Evolutionary conservation across 148 eudicot genomes (phyloP), one percentile per base, ranked within the genome.

Genomic region (Rhododendron ovatum): DNA sequence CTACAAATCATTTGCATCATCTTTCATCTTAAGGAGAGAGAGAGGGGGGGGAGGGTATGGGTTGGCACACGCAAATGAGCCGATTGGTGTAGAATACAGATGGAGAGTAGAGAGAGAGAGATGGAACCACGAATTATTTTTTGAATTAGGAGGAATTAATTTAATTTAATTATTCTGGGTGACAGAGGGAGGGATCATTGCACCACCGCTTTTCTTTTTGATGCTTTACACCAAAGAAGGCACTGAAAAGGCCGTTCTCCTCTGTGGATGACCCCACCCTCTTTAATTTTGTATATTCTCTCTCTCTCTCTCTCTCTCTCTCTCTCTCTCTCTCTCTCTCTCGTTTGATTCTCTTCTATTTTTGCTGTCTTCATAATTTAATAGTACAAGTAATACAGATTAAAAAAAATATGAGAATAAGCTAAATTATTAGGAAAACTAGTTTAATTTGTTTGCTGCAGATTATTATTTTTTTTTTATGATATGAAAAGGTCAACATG

Each of bases 1-100:
- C 84, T 88, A 41, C 88, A 91, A 74, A 92, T 87, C 92, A 91
- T 89, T 75, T 88, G 95, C 92, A 92, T 86, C 88, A 86, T 71
- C 15, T 86, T 18, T 55, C 82, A 77, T 78, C n/a, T 3, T 15
- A 6, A 8, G 73, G 51, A 69, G 79, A 67, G 63, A 61, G 10
- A 78, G 10, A 7, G 22, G 55, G 20, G 18, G 43, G 67, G 22
- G 26, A 24, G 69, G 10, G 61, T 50, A 59, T 81, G 69, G 83
- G n/a, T 55, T 55, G 69, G 48, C 73, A 30, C 83, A 48, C n/a
- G 43, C 71, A 59, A 69, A 69, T 67, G 2, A 28, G 73, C 30
- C 33, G 13, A 63, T 67, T n/a, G 33, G 73, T 67, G 26, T 26
- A 63, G 30, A 12, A 69, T 28, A 69, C 75, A 69, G 75, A 69